Evolutionary conservation across 2,329 filamentous ascomycete genomes (phyloP).

Genomic region (Aspergillaceae sp.): DNA sequence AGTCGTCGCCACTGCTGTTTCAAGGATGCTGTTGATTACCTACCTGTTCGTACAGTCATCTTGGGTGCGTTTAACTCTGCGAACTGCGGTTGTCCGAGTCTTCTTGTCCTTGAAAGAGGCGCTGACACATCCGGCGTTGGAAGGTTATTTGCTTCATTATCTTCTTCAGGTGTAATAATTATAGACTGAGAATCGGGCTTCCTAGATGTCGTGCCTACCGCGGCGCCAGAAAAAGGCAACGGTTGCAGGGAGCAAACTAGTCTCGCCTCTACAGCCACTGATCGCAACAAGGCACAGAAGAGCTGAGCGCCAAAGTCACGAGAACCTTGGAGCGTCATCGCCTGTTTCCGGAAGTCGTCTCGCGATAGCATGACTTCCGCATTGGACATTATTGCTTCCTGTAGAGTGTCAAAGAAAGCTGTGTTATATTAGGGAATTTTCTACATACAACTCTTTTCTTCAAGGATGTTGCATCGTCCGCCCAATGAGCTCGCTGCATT

Average conservation of each 20-base stretch:
- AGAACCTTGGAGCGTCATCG: conserved; percentile 64
- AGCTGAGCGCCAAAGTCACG: conserved; percentile 83
- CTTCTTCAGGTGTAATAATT: conserved; percentile 30
- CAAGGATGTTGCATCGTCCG: conserved; percentile 55
- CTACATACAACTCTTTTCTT: conserved; percentile 41
- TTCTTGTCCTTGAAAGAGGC: conserved; percentile 14
- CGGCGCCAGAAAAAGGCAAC: conserved; percentile 55
- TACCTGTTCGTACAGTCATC: conserved; percentile 13
- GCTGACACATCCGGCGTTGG: conserved; percentile 8
- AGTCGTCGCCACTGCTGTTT: conserved; percentile 5
- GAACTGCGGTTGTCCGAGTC: conserved; percentile 32
- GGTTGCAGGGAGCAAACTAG: conserved; percentile 86
- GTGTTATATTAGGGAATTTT: conserved; percentile 8
- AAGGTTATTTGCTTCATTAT: conserved; percentile 21
- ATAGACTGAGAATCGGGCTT: conserved; percentile 32
- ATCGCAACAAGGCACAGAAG: conserved; percentile 77
- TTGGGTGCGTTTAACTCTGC: conserved; percentile 13
- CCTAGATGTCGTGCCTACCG: conserved; percentile 29
- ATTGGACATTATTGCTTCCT: conserved; percentile 53
- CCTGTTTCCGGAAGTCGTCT: conserved; percentile 64
- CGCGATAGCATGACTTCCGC: conserved; percentile 61
- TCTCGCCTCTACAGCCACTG: conserved; percentile 70
- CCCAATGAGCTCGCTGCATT: conserved; percentile 64
- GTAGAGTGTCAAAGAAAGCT: conserved; percentile 7
- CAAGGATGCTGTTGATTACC: background rate